Conservation (phyloP, 176 grass and related monocot genomes). For the Aechmea fasciata region DNA sequence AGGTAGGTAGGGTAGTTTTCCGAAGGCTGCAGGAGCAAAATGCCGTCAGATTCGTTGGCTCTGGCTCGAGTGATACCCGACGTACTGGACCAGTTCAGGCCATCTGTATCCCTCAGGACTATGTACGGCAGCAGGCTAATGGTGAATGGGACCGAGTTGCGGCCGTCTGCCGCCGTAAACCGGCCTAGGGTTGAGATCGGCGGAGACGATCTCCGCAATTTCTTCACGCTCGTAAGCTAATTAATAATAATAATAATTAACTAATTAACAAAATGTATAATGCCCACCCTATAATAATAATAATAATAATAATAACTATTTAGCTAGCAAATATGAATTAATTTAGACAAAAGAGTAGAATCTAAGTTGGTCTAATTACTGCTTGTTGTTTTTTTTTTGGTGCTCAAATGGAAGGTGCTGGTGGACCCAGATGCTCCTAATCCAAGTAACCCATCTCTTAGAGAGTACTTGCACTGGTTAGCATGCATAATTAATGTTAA, state of each 20-base stretch:
- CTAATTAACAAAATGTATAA: neutral
- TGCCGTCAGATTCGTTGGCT: constrained; percentile 33
- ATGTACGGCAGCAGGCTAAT: constrained; percentile 31
- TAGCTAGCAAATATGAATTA: neutral
- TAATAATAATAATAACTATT: too few relatives aligned
- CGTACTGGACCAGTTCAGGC: constrained; percentile 57
- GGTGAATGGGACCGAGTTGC: constrained; percentile 62
- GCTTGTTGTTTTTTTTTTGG: neutral
- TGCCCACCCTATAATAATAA: too few relatives aligned
- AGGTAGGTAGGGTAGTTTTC: too few relatives aligned
- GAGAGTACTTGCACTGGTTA: constrained; percentile 72
- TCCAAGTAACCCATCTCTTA: constrained; percentile 55
- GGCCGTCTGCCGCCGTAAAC: constrained; percentile 55
- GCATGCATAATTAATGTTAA: too few relatives aligned
- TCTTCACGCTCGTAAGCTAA: constrained; percentile 67
- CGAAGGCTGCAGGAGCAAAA: too few relatives aligned
- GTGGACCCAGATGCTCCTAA: constrained; percentile 78
- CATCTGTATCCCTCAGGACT: constrained; percentile 31
- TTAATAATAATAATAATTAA: constrained; percentile 8
- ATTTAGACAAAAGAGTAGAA: neutral
- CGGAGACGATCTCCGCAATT: constrained; percentile 62
- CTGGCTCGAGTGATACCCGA: constrained; percentile 84
- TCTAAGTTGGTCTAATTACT: neutral
- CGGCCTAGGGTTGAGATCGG: constrained; percentile 75
- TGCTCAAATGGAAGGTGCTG: constrained; percentile 33